Evolutionary conservation across 768 basidiomycete genomes (phyloP).

Genomic region (Lentinula boryana): DNA sequence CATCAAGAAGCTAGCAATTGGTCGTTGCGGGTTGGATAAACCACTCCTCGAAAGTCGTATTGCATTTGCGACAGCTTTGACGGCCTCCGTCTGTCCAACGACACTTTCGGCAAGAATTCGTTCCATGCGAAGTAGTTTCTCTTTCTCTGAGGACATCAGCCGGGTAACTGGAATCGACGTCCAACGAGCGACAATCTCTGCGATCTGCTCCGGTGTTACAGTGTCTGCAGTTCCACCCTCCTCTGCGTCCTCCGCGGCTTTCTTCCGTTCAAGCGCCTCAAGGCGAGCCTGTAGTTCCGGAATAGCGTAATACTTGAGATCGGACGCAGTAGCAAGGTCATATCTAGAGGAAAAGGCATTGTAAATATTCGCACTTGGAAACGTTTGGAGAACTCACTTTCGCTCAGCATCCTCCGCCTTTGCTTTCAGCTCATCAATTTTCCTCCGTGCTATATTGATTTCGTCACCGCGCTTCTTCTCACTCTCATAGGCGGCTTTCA

Average conservation of each 20-base stretch:
- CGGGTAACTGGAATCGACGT: constrained; percentile 88
- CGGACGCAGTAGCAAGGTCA: constrained; percentile 75
- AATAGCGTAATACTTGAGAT: constrained; percentile 87
- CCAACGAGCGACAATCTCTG: constrained; percentile 92
- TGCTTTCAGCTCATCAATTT: constrained; percentile 85
- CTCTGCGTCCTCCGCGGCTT: constrained; percentile 62
- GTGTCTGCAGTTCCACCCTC: constrained; percentile 51
- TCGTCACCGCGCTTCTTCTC: constrained; percentile 82
- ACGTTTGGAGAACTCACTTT: constrained; percentile 21
- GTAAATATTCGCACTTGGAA: constrained; percentile 8
- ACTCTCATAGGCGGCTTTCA: constrained; percentile 81
- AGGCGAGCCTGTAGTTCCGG: constrained; percentile 79
- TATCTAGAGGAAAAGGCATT: constrained; percentile 32
- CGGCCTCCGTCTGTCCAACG: constrained; percentile 87
- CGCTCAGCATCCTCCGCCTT: constrained; percentile 94
- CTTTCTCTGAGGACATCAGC: constrained; percentile 83
- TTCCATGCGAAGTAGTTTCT: constrained; percentile 86
- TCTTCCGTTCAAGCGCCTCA: constrained; percentile 66
- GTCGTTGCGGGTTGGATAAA: constrained; percentile 81
- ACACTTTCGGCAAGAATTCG: constrained; percentile 71
- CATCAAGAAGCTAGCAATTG: constrained; percentile 91
- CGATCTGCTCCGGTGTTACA: constrained; percentile 87
- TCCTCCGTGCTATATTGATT: constrained; percentile 66
- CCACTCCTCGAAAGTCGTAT: constrained; percentile 90
- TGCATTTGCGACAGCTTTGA: constrained; percentile 90